Percentiles rank a stretch among this genome's conserved stretches.
Conservation (phyloP, 2,329 filamentous ascomycete genomes). For the Pochonia chlamydosporia region DNA sequence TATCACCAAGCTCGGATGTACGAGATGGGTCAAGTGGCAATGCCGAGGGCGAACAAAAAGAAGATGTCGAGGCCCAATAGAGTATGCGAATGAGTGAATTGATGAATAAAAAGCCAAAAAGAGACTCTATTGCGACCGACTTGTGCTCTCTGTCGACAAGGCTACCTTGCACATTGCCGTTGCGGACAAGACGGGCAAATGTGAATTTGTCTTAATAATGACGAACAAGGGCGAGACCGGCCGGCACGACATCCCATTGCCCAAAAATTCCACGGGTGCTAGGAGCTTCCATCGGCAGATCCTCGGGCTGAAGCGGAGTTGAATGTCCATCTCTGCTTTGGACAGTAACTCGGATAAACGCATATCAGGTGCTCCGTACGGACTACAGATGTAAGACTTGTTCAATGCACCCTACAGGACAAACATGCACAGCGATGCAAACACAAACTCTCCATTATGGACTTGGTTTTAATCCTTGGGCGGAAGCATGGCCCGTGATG, state of each 20-base stretch:
- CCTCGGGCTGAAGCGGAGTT: constrained; percentile 15
- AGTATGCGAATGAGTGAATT: not conserved
- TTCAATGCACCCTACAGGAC: too few relatives aligned
- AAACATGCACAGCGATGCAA: too few relatives aligned
- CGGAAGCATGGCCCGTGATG: too few relatives aligned
- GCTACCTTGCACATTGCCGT: constrained; percentile 27
- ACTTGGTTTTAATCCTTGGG: too few relatives aligned
- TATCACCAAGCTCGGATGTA: constrained; percentile 5
- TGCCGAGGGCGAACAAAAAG: not conserved
- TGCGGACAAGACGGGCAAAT: constrained; percentile 18
- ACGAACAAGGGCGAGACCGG: constrained; percentile 12
- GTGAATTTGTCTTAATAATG: constrained; percentile 23
- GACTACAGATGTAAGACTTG: too few relatives aligned
- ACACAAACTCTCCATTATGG: too few relatives aligned
- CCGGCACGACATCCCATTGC: constrained; percentile 9
- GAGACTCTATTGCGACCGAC: constrained; percentile 6
- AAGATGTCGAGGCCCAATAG: not conserved
- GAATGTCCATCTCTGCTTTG: too few relatives aligned
- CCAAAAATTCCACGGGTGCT: constrained; percentile 7
- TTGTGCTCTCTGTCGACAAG: constrained; percentile 12
- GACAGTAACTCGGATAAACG: too few relatives aligned
- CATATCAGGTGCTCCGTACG: too few relatives aligned
- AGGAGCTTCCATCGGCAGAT: constrained; percentile 27
- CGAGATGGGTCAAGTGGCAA: constrained; percentile 6
- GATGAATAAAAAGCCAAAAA: too few relatives aligned